Evolutionary conservation across 495 filamentous ascomycete species (phyloP).

Genomic region (Hypoxylon trugodes): DNA sequence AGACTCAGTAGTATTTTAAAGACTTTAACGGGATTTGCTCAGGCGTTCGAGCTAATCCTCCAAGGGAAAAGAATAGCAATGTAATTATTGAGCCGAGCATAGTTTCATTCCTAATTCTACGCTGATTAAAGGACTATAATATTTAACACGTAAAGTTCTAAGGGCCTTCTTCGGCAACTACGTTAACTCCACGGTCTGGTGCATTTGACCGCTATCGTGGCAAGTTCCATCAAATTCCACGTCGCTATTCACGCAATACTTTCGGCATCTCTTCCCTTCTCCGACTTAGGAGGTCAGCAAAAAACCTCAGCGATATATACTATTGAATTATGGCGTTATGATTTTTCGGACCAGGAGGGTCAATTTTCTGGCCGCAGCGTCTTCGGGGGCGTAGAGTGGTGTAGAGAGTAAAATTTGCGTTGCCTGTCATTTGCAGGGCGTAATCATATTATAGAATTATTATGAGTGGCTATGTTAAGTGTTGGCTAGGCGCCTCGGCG

Average conservation of each 20-base stretch:
- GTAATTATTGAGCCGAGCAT: too few species aligned
- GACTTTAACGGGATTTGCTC: too few species aligned
- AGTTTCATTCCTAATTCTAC: too few species aligned
- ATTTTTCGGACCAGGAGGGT: background rate
- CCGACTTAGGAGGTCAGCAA: conserved; percentile 4
- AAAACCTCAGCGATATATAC: background rate
- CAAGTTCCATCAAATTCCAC: background rate
- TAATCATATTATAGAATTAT: background rate
- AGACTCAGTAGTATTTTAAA: too few species aligned
- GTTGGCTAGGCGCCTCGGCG: background rate
- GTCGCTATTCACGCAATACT: conserved; percentile 2
- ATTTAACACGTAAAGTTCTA: too few species aligned
- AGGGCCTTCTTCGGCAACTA: too few species aligned
- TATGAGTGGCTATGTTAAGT: background rate
- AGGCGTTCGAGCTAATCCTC: too few species aligned
- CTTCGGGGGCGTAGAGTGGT: conserved; percentile 9
- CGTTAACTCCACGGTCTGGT: too few species aligned
- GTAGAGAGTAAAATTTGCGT: conserved; percentile 9
- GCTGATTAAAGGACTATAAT: too few species aligned
- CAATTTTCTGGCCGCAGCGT: background rate
- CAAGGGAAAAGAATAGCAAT: too few species aligned
- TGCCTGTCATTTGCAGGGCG: conserved; percentile 16
- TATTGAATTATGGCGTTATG: background rate
- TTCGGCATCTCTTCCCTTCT: background rate
- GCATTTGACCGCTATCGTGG: conserved; percentile 29